Base-by-base conservation (phyloP, 176 grass and related monocot genomes). In the Chloris gayana region DNA sequence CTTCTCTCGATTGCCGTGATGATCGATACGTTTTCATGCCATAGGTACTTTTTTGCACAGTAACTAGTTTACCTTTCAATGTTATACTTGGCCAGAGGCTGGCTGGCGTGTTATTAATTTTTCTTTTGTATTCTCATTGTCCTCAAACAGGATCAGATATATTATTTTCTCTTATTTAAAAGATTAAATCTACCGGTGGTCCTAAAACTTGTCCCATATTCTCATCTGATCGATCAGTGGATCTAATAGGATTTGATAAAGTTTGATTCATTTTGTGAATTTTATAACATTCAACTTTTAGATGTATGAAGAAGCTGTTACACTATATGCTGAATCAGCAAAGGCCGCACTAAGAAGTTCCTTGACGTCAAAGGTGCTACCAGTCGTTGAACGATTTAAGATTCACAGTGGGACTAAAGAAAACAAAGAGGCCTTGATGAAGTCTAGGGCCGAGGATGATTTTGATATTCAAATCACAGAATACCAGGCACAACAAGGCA, bases 361-460 rank as follows among this genome's bases (percentile, higher is more conserved):
- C 70, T 64, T 96, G 75, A 99, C 93, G 63, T 99, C 97, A 21
- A 99, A 90, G 85, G 91, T 96, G 59, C 87, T 93, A 21, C 87
- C 93, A 26, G 78, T 99, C 24, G 82, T 99, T 41, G 97, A 99
- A 75, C 69, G 90, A 7, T 68, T 98, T 53, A 84, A 92, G 41
- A 84, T 98, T 63, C 88, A 98, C 84, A 98, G 90, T 73, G 95
- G 95, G 46, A 92, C 89, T 34, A 92, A 99, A 84, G 97, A 99
- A 88, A 99, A 99, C 77, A 91, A 85, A 47, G 90, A 99, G 66
- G 97, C 79, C 30, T 75, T 99, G 84, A 84, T 91, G 73, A 96
- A 99, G 70, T 99, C 87, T 30, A 84, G 97, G 35, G 93, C 93
- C 30, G 92, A 99, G 73, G 91, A 93, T 27, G 91, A 96, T 77